These are phyloP conservation scores for Mrakia frigida DNA, from an alignment of 768 basidiomycete species.

Conservation along the genomic window DNA sequence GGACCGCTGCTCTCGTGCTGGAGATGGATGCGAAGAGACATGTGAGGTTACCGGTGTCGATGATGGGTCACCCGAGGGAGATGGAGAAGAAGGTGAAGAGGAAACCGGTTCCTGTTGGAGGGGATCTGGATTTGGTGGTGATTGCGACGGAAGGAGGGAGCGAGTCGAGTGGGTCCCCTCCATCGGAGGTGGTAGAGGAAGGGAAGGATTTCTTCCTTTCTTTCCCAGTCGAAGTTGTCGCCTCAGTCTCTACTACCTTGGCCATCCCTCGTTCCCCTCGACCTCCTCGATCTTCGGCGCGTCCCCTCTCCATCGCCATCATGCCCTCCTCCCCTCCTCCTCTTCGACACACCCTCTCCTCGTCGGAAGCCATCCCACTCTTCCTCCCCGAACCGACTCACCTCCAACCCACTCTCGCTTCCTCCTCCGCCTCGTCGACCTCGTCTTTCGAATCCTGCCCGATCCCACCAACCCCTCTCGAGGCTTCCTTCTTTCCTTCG, in stretches of 20 bases:
- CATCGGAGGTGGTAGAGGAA: neutral
- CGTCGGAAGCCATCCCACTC: neutral
- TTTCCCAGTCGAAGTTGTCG: neutral
- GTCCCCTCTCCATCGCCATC: neutral
- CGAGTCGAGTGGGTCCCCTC: neutral
- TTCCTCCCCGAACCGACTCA: neutral
- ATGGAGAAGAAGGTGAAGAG: slow-evolving; percentile 13
- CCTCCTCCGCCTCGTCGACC: neutral
- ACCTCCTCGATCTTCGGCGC: neutral
- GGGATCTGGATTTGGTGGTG: neutral
- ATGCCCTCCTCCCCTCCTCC: neutral
- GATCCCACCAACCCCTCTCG: neutral
- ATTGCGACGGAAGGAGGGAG: neutral
- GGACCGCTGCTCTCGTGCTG: neutral
- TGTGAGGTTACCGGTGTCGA: neutral
- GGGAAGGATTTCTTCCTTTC: neutral
- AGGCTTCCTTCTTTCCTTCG: neutral
- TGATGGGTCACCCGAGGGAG: neutral
- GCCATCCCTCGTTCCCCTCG: too few relatives aligned
- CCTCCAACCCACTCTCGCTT: neutral
- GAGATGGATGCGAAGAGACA: slow-evolving; percentile 4
- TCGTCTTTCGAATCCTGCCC: slow-evolving; percentile 12
- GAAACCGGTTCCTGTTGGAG: slow-evolving; percentile 9
- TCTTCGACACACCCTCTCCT: neutral
- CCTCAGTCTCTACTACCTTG: neutral